Percentiles rank a stretch among this genome's conserved stretches.
Evolutionary conservation across 2,329 filamentous ascomycete genomes (phyloP).

Genomic region (Fusarium fujikuroi): DNA sequence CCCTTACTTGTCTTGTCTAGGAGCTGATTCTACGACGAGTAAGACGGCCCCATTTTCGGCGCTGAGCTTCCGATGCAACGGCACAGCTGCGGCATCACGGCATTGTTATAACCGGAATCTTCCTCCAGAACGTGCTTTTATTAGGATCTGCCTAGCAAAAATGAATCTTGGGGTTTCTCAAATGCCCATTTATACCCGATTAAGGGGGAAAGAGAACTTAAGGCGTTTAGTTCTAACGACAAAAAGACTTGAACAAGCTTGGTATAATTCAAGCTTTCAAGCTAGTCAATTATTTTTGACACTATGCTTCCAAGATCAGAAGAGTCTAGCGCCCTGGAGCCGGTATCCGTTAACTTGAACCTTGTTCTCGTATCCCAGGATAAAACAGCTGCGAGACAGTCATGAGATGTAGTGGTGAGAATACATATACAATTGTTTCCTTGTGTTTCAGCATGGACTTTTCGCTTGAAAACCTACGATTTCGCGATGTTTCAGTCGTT

Average conservation of each 20-base stretch:
- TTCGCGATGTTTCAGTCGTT: not conserved
- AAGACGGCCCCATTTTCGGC: not conserved
- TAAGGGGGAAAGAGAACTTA: not conserved
- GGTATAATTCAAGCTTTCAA: rapidly evolving
- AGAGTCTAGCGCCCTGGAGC: not conserved
- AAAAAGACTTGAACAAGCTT: not conserved
- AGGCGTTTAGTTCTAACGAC: not conserved
- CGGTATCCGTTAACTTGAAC: not conserved
- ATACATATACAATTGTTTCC: not conserved
- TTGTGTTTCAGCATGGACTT: not conserved
- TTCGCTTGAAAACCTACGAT: rapidly evolving
- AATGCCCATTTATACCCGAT: not conserved
- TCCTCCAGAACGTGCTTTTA: not conserved
- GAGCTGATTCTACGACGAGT: not conserved
- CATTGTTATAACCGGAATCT: not conserved
- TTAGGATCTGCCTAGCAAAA: not conserved
- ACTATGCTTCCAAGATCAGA: not conserved
- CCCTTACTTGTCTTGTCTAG: not conserved
- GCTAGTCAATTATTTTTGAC: not conserved
- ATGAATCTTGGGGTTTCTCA: too few species aligned
- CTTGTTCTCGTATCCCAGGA: not conserved
- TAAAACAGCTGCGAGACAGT: not conserved
- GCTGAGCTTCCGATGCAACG: not conserved
- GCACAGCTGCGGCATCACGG: not conserved
- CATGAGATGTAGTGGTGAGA: not conserved